Evolutionary conservation across 306 rosid species (phyloP).

Genomic region (Ormosia semicastrata): DNA sequence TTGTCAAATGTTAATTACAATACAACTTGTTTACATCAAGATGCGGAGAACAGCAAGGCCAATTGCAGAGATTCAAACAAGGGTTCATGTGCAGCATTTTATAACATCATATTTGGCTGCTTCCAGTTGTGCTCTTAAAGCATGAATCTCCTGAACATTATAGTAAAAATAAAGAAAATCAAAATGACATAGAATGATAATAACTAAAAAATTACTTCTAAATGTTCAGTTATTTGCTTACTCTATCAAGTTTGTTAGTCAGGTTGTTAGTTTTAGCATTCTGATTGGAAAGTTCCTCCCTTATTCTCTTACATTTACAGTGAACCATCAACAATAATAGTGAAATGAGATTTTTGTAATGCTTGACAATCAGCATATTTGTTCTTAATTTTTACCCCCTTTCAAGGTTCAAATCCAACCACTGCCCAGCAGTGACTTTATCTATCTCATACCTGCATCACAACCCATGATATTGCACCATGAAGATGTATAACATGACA

Average conservation of each 20-base stretch:
- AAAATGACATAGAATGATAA: not conserved
- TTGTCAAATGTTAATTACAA: constrained; percentile 24
- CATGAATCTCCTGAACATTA: constrained; percentile 77
- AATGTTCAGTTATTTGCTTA: constrained; percentile 32
- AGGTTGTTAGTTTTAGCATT: constrained; percentile 81
- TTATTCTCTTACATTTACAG: constrained; percentile 64
- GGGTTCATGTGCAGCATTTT: constrained; percentile 95
- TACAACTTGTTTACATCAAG: constrained; percentile 51
- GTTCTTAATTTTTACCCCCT: constrained; percentile 62
- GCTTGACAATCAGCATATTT: not conserved
- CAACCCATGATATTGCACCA: constrained; percentile 23
- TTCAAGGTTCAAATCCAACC: constrained; percentile 95
- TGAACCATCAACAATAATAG: not conserved
- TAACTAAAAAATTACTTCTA: not conserved
- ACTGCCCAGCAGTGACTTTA: too few species aligned
- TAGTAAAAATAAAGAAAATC: not conserved
- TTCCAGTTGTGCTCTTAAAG: constrained; percentile 83
- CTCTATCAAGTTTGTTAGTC: constrained; percentile 92
- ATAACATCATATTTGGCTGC: constrained; percentile 97
- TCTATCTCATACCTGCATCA: constrained; percentile 84
- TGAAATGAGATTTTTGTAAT: not conserved
- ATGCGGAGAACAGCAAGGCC: constrained; percentile 91
- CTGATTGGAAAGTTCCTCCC: constrained; percentile 87
- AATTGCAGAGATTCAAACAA: constrained; percentile 90
- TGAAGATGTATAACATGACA: constrained; percentile 11